Conservation (phyloP, 2,329 filamentous ascomycete genomes). For the Paecilomyces fulvus region DNA sequence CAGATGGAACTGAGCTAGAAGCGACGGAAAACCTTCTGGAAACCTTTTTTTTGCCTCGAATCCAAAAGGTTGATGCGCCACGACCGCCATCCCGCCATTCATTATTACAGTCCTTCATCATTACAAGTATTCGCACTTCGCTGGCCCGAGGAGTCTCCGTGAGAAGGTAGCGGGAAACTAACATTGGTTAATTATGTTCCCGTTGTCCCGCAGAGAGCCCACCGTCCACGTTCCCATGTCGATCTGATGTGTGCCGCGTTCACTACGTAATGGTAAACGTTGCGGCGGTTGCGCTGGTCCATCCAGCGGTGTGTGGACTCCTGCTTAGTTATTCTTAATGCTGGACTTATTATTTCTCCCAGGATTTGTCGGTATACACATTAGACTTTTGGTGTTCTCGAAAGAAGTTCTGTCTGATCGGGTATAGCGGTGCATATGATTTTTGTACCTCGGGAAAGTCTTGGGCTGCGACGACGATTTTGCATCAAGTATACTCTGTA, state of each 20-base stretch:
- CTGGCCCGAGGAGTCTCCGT: neutral
- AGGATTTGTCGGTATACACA: neutral
- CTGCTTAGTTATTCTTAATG: neutral
- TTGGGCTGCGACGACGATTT: too few species aligned
- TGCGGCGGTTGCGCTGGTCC: neutral
- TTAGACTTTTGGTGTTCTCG: neutral
- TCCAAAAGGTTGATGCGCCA: neutral
- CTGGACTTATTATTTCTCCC: neutral
- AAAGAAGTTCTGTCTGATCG: neutral
- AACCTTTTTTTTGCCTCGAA: neutral
- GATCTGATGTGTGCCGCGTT: neutral
- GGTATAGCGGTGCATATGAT: too few species aligned
- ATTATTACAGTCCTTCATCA: too few species aligned
- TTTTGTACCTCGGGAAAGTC: too few species aligned
- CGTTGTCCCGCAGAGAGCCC: neutral
- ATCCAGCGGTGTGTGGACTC: neutral
- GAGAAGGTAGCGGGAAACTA: neutral
- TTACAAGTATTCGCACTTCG: neutral
- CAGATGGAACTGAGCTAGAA: constrained; percentile 5
- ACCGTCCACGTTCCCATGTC: neutral
- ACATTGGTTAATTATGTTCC: neutral
- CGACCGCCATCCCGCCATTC: neutral
- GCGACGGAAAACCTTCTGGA: constrained; percentile 5
- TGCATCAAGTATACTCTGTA: too few species aligned
- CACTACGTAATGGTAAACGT: neutral